phyloP scores from a whole-genome alignment of 2,329 filamentous ascomycete species.

The Cercospora zeina region DNA sequence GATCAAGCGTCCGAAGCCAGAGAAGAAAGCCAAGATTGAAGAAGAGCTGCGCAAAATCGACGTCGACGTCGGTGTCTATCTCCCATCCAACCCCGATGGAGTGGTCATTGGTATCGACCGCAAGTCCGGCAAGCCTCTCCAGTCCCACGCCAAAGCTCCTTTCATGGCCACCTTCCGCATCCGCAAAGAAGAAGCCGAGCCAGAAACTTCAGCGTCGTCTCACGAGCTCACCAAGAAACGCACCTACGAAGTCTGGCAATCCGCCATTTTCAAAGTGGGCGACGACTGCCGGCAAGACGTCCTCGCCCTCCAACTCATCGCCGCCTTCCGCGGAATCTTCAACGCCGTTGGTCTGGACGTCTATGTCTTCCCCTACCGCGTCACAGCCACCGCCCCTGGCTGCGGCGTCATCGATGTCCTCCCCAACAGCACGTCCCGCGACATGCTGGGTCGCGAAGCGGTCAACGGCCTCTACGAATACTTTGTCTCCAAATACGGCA shows the following conservation, averaged over 20 bases:
- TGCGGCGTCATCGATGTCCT: constrained; percentile 98
- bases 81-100: constrained; percentile 95
- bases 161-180: constrained; percentile 99
- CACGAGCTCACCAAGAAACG: constrained; percentile 29
- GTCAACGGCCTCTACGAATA: constrained; percentile 99
- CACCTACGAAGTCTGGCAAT: constrained; percentile 95
- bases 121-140: constrained; percentile 94
- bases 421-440: constrained; percentile 94
- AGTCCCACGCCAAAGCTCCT: constrained; percentile 96
- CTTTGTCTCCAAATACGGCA: constrained; percentile 95
- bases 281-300: constrained; percentile 98
- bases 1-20: constrained; percentile 87
- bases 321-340: constrained; percentile 96
- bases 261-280: constrained; percentile 98
- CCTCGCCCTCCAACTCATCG: constrained; percentile 94
- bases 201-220: constrained; percentile 40
- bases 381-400: constrained; percentile 93
- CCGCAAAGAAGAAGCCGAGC: constrained; percentile 70
- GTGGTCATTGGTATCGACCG: constrained; percentile 97
- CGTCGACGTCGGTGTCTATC: constrained; percentile 93
- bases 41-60: constrained; percentile 97
- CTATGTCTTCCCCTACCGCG: constrained; percentile 94
- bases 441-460: constrained; percentile 97
- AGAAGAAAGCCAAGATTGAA: constrained; percentile 99
- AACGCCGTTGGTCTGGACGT: constrained; percentile 92